These are phyloP conservation scores for Exophiala dermatitidis DNA, from an alignment of 2,329 filamentous ascomycete species.

Conservation along the genomic window DNA sequence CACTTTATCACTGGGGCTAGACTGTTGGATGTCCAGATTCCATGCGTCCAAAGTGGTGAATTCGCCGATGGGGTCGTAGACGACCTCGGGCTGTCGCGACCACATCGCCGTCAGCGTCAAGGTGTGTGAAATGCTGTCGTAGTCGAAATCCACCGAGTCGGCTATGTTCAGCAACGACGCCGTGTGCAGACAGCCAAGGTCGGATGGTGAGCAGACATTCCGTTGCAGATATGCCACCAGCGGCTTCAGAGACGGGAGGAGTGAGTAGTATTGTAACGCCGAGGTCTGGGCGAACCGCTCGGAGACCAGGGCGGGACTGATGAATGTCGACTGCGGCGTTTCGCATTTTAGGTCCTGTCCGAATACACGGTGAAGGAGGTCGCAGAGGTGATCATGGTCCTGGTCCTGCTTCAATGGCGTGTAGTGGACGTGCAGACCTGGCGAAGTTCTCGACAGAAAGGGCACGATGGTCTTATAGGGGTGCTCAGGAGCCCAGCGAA, in stretches of 20 bases:
- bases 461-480: conserved; percentile 58
- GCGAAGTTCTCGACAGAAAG: conserved; percentile 65
- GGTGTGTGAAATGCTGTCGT: conserved; percentile 59
- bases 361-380: conserved; percentile 52
- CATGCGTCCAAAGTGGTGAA: conserved; percentile 34
- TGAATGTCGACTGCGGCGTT: conserved; percentile 53
- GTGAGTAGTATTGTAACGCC: conserved; percentile 63
- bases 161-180: conserved; percentile 45
- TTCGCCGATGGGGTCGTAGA: conserved; percentile 20
- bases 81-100: conserved; percentile 33
- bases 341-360: conserved; percentile 50
- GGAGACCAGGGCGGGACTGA: conserved; percentile 48
- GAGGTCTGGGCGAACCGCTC: conserved; percentile 57
- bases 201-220: conserved; percentile 45
- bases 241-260: conserved; percentile 50
- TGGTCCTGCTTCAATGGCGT: conserved; percentile 44
- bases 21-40: conserved; percentile 35
- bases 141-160: conserved; percentile 68
- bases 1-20: conserved; percentile 32
- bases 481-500: conserved; percentile 65
- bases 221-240: conserved; percentile 50
- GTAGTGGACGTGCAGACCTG: conserved; percentile 76
- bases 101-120: conserved; percentile 61
- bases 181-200: conserved; percentile 47
- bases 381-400: conserved; percentile 46